These are phyloP conservation scores for Cordyceps cicadae DNA, from an alignment of 2,329 filamentous ascomycete genomes.

Conservation along the genomic window DNA sequence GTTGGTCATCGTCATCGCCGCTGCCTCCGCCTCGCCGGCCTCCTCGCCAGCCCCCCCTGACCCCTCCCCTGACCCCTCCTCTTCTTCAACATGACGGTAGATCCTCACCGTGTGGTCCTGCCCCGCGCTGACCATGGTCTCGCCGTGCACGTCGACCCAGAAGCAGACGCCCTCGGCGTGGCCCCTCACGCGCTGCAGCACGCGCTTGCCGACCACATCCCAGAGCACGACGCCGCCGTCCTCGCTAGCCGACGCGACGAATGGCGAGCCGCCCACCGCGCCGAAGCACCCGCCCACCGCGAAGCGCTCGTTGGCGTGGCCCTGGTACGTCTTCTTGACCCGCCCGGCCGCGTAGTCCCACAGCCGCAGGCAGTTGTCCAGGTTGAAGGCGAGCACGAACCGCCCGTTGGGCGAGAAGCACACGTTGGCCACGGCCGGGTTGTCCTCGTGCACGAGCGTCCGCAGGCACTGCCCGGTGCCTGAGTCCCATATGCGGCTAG, in stretches of 20 bases:
- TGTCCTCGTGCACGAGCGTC: constrained; percentile 93
- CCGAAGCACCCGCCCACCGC: constrained; percentile 83
- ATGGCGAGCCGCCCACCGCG: constrained; percentile 39
- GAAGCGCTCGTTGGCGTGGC: constrained; percentile 75
- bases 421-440: constrained; percentile 79
- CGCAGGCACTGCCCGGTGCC: constrained; percentile 89
- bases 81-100: constrained; percentile 28
- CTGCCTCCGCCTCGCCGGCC: constrained; percentile 7
- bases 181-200: constrained; percentile 58
- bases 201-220: constrained; percentile 80
- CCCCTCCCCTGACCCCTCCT: no score
- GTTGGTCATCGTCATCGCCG: constrained; percentile 17
- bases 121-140: constrained; percentile 49
- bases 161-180: constrained; percentile 53
- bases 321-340: constrained; percentile 95
- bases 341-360: constrained; percentile 93
- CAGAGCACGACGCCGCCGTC: constrained; percentile 79
- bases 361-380: constrained; percentile 81
- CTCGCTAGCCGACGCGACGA: constrained; percentile 78
- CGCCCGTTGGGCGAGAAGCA: constrained; percentile 92
- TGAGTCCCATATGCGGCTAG: constrained; percentile 92
- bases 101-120: constrained; percentile 46
- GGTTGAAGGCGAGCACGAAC: constrained; percentile 82
- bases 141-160: constrained; percentile 54
- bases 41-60: no score